Evolutionary conservation across 768 basidiomycete species (phyloP), one percentile per base, ranked within the genome.

Genomic region (Kwoniella mangroviensis): DNA sequence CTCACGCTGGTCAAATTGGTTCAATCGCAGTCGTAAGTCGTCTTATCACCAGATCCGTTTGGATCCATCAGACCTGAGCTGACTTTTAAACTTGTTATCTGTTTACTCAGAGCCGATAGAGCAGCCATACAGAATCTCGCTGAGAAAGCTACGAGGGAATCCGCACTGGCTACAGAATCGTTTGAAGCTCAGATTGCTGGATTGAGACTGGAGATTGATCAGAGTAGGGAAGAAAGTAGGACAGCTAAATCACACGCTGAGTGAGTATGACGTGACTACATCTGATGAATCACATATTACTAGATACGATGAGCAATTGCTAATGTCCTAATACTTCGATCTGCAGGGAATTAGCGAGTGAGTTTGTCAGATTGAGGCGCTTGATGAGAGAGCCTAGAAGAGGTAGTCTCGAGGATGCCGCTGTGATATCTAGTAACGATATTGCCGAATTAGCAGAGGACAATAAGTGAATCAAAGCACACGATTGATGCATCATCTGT

Each of bases 11-110:
- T 73, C 15, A 73, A 76, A 53, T 63, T 79, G 28, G 73, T 83
- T 10, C 69, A 80, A 52, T 63, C 76, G 3, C 80, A 81, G 65
- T 63, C 71, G 82, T 81, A 21, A 67, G 79, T 71, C n/a, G n/a
- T 42, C 42, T 34, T 15, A 17, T 22, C 54, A 12, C 19, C 56
- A 43, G 13, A 24, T 28, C 45, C 3, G 9, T 12, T 49, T 12
- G 59, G 19, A 12, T 26, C 63, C 22, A 57, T 17, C 17, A 41
- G 1, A 28, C 24, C 34, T 34, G n/a, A 26, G 51, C 11, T 55
- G 40, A n/a, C 26, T 34, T 34, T 34, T 34, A 1, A 34, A 34
- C 6, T 34, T 34, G 34, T 34, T 34, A 5, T 7, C 34, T 7
- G 34, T 6, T 34, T 7, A n/a, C 26, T 34, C 67, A 75, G 75